A percentile compares a stretch with the other conserved stretches of the same genome.
These are phyloP conservation scores for Diaporthe vexans DNA, from an alignment of 2,329 filamentous ascomycete species.

Conservation along the genomic window DNA sequence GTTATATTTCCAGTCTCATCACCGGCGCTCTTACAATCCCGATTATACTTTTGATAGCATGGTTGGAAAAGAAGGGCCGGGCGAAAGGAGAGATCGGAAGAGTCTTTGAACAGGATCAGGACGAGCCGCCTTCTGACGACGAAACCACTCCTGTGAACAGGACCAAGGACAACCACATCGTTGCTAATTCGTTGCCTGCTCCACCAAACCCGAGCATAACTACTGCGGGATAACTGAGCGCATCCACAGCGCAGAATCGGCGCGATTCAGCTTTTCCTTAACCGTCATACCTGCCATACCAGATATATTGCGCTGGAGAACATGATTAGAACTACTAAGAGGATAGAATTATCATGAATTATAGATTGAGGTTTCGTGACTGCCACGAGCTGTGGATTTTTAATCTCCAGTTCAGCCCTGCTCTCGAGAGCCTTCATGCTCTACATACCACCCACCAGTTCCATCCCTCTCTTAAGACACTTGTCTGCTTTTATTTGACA, in stretches of 20 bases:
- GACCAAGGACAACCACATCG: conserved; percentile 15
- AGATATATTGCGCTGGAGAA: no score
- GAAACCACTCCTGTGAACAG: conserved; percentile 7
- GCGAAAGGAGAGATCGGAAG: conserved; percentile 47
- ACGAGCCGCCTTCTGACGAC: conserved; percentile 1
- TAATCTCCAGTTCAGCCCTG: no score
- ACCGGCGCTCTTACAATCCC: conserved; percentile 55
- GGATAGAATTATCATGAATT: no score
- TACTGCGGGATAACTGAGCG: no score
- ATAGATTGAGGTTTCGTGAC: no score
- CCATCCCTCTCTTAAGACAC: background rate
- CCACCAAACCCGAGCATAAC: background rate
- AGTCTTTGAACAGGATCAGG: conserved; percentile 37
- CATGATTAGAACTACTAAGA: no score
- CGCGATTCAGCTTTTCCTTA: no score
- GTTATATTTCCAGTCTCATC: conserved; percentile 56
- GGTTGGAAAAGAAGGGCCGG: conserved; percentile 51
- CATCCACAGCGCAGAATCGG: background rate
- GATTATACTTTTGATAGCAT: conserved; percentile 54
- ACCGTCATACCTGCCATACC: no score
- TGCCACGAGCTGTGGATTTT: no score
- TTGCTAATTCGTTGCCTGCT: background rate
- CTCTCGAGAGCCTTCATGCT: background rate
- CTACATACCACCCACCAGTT: conserved; percentile 1
- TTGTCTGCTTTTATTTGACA: conserved; percentile 9